Base-by-base conservation (phyloP, 176 grass and related monocot genomes). In the Carex kokanica region DNA sequence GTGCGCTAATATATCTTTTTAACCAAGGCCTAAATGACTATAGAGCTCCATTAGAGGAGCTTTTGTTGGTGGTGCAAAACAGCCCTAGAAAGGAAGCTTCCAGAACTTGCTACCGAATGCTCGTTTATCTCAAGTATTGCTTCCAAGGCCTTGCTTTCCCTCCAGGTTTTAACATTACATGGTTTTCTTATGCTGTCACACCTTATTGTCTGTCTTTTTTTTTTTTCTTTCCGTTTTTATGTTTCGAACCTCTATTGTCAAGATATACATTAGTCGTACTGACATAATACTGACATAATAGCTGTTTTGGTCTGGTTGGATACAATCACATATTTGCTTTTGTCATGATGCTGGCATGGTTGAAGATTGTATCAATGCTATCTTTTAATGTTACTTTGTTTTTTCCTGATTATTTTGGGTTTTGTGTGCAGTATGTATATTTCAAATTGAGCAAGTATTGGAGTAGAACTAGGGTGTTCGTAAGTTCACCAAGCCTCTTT, bases 1-100 rank as follows among this genome's bases (percentile, higher is more conserved):
- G 95, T 83, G 95, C 95, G n/a, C 86, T 98, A n/a, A 98, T 98
- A 82, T 98, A 98, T 95, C 90, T 98, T 82, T 98, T 95, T 93
- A 98, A 95, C 67, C 90, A 89, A 91, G 95, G 95, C 18, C 81
- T 98, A 83, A 91, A 93, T 85, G 95, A 98, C 87, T 98, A 91
- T 81, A 87, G 86, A 66, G 88, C 92, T 66, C 95, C 95, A 49
- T 88, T 98, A 83, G 95, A 98, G 74, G 95, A 98, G 83, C 95
- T 98, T 94, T 55, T 95, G 74, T 83, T 86, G 53, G 92, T 98
- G 60, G 64, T 98, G 72, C 89, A 98, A 85, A 93, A 88, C 71
- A 80, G 64, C 83, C 82, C 64, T 74, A 87, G 83, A 90, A 88
- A 86, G 85, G 91, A 95, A 80, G 90, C 86, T 84, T 47, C 89